A percentile compares a stretch with the other conserved stretches of the same genome.
These are phyloP conservation scores for Cylindricascospora bacillispora DNA, from an alignment of 1,139 yeast genomes.

Conservation along the genomic window DNA sequence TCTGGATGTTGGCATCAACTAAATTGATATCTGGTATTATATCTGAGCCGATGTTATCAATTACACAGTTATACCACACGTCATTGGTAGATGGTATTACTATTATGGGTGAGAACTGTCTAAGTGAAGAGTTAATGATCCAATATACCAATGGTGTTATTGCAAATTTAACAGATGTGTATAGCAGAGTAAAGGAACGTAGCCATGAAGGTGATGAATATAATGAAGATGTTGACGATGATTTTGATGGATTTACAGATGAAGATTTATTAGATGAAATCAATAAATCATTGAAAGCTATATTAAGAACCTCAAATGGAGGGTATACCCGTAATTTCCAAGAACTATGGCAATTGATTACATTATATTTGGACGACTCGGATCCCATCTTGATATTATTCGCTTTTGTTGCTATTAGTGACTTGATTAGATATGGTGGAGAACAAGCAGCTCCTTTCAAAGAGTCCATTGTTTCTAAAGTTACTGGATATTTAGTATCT, in stretches of 20 bases:
- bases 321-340: slow-evolving; percentile 58
- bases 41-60: slow-evolving; percentile 75
- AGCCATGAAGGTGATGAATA: slow-evolving; percentile 51
- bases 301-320: slow-evolving; percentile 52
- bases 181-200: slow-evolving; percentile 59
- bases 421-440: slow-evolving; percentile 69
- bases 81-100: slow-evolving; percentile 59
- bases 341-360: slow-evolving; percentile 40
- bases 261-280: slow-evolving; percentile 82
- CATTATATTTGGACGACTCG: slow-evolving; percentile 47
- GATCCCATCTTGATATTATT: slow-evolving; percentile 59
- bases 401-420: slow-evolving; percentile 72
- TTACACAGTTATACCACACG: slow-evolving; percentile 64
- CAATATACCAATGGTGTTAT: slow-evolving; percentile 49
- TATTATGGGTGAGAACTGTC: slow-evolving; percentile 48
- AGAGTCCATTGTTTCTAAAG: slow-evolving; percentile 48
- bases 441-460: slow-evolving; percentile 50
- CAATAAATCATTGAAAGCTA: slow-evolving; percentile 60
- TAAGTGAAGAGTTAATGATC: slow-evolving; percentile 46
- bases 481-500: slow-evolving; percentile 53
- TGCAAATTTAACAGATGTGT: slow-evolving; percentile 52
- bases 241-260: slow-evolving; percentile 78
- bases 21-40: slow-evolving; percentile 58
- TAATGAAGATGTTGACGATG: slow-evolving; percentile 54
- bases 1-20: slow-evolving; percentile 64